Conservation (phyloP, 805 yeast species). For the Saturnispora gosingensis region DNA sequence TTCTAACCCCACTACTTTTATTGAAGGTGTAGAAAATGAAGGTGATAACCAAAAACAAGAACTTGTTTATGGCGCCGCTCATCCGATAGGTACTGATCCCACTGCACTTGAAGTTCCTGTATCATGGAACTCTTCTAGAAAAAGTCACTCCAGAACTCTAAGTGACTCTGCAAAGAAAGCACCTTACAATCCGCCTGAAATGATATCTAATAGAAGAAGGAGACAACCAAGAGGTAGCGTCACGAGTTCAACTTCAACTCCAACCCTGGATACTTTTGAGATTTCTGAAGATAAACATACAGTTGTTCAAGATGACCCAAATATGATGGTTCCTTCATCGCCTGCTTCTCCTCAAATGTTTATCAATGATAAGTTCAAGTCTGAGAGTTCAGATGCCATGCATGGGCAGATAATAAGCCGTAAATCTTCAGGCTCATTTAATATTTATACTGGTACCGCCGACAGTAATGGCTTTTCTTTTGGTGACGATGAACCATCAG, state of each 20-base stretch:
- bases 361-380: constrained; percentile 17
- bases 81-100: neutral
- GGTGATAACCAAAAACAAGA: neutral
- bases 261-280: neutral
- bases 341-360: constrained; percentile 21
- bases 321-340: constrained; percentile 1
- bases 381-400: neutral
- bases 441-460: constrained; percentile 7
- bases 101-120: neutral
- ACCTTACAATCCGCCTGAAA: constrained; percentile 43
- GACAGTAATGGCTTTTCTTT: constrained; percentile 4
- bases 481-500: neutral
- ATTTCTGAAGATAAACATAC: constrained; percentile 2
- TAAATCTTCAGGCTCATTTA: constrained; percentile 4
- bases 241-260: neutral
- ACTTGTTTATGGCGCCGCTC: neutral
- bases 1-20: neutral
- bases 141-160: neutral
- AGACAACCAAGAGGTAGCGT: constrained; percentile 2
- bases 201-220: constrained; percentile 50
- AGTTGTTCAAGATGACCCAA: constrained; percentile 1
- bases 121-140: neutral
- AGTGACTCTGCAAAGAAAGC: constrained; percentile 7
- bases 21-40: neutral
- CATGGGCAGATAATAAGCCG: neutral